Conservation (phyloP, 176 grass and related monocot genomes). For the Poa pratensis region DNA sequence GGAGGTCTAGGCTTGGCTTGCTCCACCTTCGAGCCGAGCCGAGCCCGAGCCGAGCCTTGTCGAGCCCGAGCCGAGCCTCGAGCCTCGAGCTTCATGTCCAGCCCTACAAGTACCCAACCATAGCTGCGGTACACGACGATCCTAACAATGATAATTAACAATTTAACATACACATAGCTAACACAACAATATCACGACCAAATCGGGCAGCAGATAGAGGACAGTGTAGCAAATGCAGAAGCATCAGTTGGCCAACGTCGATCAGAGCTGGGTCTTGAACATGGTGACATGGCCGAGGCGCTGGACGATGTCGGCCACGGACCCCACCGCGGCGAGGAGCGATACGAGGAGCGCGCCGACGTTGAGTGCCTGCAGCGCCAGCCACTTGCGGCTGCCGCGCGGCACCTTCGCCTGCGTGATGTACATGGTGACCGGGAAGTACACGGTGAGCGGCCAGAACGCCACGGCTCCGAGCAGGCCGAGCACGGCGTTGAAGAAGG, state of each 20-base stretch:
- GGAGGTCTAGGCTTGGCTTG: no score
- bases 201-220: not conserved
- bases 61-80: no score
- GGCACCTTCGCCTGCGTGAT: conserved; percentile 75
- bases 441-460: conserved; percentile 89
- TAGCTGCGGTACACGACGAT: not conserved
- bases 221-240: not conserved
- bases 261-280: conserved; percentile 64
- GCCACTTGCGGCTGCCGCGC: conserved; percentile 61
- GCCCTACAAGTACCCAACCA: not conserved
- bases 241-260: not conserved
- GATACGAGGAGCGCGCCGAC: conserved; percentile 65
- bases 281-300: conserved; percentile 72
- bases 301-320: conserved; percentile 73
- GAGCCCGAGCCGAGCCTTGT: no score
- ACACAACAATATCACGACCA: not conserved
- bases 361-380: conserved; percentile 76
- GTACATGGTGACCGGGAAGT: conserved; percentile 87
- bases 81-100: not conserved
- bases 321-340: conserved; percentile 72
- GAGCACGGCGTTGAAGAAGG: conserved; percentile 93
- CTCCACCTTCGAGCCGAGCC: no score
- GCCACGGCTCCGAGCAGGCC: conserved; percentile 77
- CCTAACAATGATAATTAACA: not conserved
- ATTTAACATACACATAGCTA: not conserved